Percentiles rank a stretch among this genome's conserved stretches.
These are phyloP conservation scores for Pseudocercospora musae DNA, from an alignment of 2,329 filamentous ascomycete species.

Conservation along the genomic window DNA sequence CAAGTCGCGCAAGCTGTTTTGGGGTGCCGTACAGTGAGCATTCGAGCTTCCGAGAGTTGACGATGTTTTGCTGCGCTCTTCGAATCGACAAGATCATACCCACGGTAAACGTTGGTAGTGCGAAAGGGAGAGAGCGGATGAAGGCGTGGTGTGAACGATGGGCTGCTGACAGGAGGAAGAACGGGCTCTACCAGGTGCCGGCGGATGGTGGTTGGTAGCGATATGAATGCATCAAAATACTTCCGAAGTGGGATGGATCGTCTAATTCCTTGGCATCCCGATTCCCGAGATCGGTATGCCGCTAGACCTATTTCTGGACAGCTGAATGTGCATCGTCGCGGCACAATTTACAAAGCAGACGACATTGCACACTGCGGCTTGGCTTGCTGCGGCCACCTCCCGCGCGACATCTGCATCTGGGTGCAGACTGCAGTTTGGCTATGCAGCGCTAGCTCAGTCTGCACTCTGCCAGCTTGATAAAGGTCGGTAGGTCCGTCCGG, in stretches of 20 bases:
- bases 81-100: slow-evolving; percentile 87
- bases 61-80: slow-evolving; percentile 85
- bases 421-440: not conserved
- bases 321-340: slow-evolving; percentile 1
- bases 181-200: slow-evolving; percentile 52
- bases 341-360: not conserved
- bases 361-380: slow-evolving; percentile 8
- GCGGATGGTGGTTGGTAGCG: slow-evolving; percentile 33
- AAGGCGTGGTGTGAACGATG: slow-evolving; percentile 64
- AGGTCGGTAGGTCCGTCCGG: not conserved
- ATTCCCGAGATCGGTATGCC: too few species aligned
- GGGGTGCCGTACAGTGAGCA: slow-evolving; percentile 96
- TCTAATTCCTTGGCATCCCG: not conserved
- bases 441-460: not conserved
- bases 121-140: slow-evolving; percentile 63
- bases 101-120: slow-evolving; percentile 80
- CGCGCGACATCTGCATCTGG: not conserved
- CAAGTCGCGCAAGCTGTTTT: slow-evolving; percentile 78
- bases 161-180: slow-evolving; percentile 60
- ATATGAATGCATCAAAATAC: not conserved
- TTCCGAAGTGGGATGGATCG: not conserved
- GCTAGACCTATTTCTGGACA: slow-evolving; percentile 3
- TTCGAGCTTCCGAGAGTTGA: slow-evolving; percentile 88
- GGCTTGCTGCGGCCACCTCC: slow-evolving; percentile 9
- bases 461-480: not conserved